Conservation (phyloP, 768 basidiomycete genomes). For the Kwoniella mangroviensis region DNA sequence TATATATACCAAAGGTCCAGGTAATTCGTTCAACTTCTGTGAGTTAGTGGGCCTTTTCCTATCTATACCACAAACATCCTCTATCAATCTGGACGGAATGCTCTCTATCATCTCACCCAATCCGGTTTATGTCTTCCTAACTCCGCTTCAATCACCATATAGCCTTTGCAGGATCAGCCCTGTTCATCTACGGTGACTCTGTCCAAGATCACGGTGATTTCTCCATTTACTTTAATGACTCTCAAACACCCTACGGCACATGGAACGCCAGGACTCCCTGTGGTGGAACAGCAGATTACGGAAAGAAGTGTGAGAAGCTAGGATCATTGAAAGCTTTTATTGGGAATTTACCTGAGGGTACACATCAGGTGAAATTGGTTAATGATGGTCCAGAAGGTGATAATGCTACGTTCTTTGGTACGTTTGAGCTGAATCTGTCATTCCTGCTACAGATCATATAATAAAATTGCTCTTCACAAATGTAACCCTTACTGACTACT, state of each 20-base stretch:
- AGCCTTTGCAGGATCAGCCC: conserved; percentile 46
- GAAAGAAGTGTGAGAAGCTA: conserved; percentile 55
- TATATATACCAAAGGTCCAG: conserved; percentile 48
- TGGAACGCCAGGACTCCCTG: conserved; percentile 50
- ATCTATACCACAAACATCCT: too few relatives aligned
- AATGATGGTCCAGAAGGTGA: conserved; percentile 41
- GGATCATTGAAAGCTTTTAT: conserved; percentile 46
- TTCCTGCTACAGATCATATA: too few relatives aligned
- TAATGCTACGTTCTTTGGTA: conserved; percentile 46
- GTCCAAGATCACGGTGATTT: conserved; percentile 57
- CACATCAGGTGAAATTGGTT: conserved; percentile 40
- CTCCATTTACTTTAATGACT: conserved; percentile 48
- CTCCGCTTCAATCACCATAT: background rate
- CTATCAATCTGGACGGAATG: too few relatives aligned
- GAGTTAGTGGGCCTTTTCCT: conserved; percentile 21
- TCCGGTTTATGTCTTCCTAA: background rate
- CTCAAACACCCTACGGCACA: conserved; percentile 24
- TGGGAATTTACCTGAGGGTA: conserved; percentile 38
- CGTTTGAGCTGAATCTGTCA: too few relatives aligned
- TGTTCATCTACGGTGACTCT: conserved; percentile 57
- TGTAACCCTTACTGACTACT: too few relatives aligned
- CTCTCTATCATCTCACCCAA: too few relatives aligned
- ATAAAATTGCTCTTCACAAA: too few relatives aligned
- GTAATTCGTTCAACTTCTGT: conserved; percentile 45
- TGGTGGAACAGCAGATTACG: conserved; percentile 30